Base-by-base conservation (phyloP, 148 eudicot species). In the Talinum fruticosum region DNA sequence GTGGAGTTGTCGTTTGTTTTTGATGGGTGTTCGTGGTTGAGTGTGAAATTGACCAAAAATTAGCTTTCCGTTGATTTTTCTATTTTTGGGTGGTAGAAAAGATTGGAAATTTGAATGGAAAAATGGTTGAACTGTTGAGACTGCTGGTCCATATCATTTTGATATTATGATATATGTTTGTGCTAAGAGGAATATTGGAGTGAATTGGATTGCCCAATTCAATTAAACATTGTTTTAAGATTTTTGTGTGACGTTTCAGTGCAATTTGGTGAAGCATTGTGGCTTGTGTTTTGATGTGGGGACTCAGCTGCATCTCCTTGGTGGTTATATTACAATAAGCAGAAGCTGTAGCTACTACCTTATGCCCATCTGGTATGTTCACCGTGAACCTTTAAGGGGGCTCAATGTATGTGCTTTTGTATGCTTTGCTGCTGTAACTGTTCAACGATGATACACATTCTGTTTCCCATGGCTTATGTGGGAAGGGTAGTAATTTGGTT, bases 41-140 rank as follows among this genome's bases (percentile, higher is more conserved):
- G 37, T 57, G 79, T 76, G 1, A 15, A 65, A 76, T 18, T 51
- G 73, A 66, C 67, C 73, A 71, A 75, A 62, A 8, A 44, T 44
- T 13, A 21, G 64, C 29, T n/a, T 47, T 0, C 8, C 10, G 64
- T 19, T 69, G 23, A 15, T 33, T 16, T 49, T 19, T 51, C n/a
- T n/a, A n/a, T n/a, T 51, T 19, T 16, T 18, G 57, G 57, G 57
- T 2, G 16, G 57, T 51, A 51, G 57, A 44, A 70, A 69, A 61
- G 15, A 10, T 81, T 71, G 66, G 32, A 69, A 75, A 49, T 70
- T 75, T 49, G 29, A 21, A 30, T 75, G 38, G 47, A 59, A 29
- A 71, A 59, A 61, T 78, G 70, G 44, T 65, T 71, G 33, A 10
- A 2, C 19, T 18, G 10, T 18, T 23, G 14, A 10, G 14, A 36